Conservation (phyloP, 352 stramenopile genomes). For the Globisporangium splendens region DNA sequence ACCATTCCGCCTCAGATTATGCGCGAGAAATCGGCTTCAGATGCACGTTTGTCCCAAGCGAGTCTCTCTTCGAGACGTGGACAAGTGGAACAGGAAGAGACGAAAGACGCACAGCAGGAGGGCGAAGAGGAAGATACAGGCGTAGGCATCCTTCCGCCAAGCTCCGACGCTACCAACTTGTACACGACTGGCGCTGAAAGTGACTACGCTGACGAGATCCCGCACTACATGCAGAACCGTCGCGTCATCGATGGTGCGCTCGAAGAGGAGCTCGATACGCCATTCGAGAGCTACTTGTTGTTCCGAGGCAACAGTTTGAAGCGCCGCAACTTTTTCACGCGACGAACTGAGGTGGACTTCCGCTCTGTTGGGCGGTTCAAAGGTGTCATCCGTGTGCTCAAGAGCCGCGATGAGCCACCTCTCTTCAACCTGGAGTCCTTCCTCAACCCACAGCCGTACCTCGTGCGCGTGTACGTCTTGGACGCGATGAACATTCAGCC, state of each 20-base stretch:
- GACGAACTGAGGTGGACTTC: constrained; percentile 30
- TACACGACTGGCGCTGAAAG: constrained; percentile 22
- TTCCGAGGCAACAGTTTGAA: constrained; percentile 51
- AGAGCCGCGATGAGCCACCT: constrained; percentile 58
- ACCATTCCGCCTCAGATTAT: constrained; percentile 23
- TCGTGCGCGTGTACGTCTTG: constrained; percentile 86
- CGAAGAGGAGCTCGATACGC: constrained; percentile 66
- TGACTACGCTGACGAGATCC: constrained; percentile 63
- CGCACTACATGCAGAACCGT: constrained; percentile 67
- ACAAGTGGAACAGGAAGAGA: constrained; percentile 3
- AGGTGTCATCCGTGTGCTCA: constrained; percentile 80
- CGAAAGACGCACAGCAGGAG: neutral
- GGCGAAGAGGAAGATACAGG: constrained; percentile 11
- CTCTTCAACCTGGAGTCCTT: constrained; percentile 76
- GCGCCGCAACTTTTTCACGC: constrained; percentile 29
- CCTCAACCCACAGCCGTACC: constrained; percentile 70
- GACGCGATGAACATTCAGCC: constrained; percentile 77
- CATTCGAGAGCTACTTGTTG: constrained; percentile 81
- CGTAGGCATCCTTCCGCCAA: constrained; percentile 11
- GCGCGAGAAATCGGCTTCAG: neutral
- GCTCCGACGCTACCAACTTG: constrained; percentile 7
- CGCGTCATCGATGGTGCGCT: constrained; percentile 44
- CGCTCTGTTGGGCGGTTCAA: constrained; percentile 85
- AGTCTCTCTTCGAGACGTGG: neutral
- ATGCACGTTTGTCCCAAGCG: neutral